Base-by-base conservation (phyloP, 2,329 filamentous ascomycete species). In the Diaporthe sp. region DNA sequence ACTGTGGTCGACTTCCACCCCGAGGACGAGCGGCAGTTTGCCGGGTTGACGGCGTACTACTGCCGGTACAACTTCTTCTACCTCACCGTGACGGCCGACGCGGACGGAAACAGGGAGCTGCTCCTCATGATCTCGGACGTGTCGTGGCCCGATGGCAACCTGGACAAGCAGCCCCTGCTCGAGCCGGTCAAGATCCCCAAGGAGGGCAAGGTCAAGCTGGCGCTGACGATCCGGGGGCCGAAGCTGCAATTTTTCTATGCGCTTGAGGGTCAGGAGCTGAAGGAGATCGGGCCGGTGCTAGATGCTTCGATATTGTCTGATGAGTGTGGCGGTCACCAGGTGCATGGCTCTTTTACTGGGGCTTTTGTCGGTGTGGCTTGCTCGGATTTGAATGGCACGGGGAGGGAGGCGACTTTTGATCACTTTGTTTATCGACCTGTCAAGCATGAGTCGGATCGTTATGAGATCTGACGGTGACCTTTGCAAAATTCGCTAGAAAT, bases 51-150 rank as follows among this genome's bases (percentile, higher is more conserved):
- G 17, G 89, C 89, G 0, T 92, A 92, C 81, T 92, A 92, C 82
- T 89, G 87, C 78, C 89, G 90, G 4, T 92, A 85, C 82, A 92
- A 92, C 81, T 92, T 92, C 81, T 92, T 91, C 83, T 92, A 92
- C 77, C 84, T 92, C 8, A 86, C 89, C 0, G 88, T 92, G 2
- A 89, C 89, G 3, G 90, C 89, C 0, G 82, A 89, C 77, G 82
- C 86, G 0, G 86, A 90, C 71, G 89, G 90, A 0, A 83, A 88
- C 76, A 86, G 90, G 13, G 90, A 92, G 80, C 83, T 92, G 10
- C 85, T 90, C 22, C 86, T 92, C 73, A 80, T 90, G 79, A 85
- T 84, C 28, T 91, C 89, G 0, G 89, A 92, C 77, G 87, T 83
- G 0, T 91, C 89, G 0, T 91, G 83, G 82, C 90, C 90, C 0